A percentile compares a stretch with the other conserved stretches of the same genome.
These are phyloP conservation scores for Sequoiadendron giganteum DNA, from an alignment of 75 land plant species.

Conservation along the genomic window DNA sequence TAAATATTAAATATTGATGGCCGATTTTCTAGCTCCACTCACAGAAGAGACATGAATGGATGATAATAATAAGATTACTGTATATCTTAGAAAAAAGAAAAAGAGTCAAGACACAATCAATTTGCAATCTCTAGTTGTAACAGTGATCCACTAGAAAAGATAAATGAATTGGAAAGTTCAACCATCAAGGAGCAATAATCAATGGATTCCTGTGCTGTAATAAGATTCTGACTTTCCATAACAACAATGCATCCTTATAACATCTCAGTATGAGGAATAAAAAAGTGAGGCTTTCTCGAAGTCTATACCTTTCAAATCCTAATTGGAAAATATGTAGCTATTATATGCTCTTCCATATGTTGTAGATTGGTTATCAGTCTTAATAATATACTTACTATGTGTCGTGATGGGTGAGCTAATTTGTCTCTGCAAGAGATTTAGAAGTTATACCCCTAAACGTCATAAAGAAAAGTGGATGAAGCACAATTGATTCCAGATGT, in stretches of 20 bases:
- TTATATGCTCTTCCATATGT: not conserved
- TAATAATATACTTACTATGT: not conserved
- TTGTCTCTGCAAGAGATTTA: not conserved
- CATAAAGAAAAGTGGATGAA: not conserved
- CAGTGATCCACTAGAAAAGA: not conserved
- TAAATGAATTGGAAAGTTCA: not conserved
- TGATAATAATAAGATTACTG: not conserved
- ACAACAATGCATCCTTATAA: not conserved
- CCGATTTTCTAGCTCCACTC: not conserved
- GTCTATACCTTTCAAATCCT: not conserved
- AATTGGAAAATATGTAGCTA: not conserved
- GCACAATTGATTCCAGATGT: not conserved
- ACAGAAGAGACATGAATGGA: not conserved
- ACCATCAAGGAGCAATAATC: not conserved
- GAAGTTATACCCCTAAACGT: not conserved
- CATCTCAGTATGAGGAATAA: not conserved
- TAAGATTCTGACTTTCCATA: not conserved
- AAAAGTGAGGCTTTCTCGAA: not conserved
- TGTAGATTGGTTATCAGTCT: not conserved
- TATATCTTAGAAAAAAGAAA: not conserved
- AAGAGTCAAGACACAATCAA: not conserved
- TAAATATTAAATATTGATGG: not conserved
- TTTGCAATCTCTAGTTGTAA: not conserved
- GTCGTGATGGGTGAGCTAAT: not conserved
- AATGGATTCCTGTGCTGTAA: not conserved